Percentiles rank a stretch among this genome's conserved stretches.
phyloP scores from a whole-genome alignment of 306 rosid genomes.

The Malus asiatica region DNA sequence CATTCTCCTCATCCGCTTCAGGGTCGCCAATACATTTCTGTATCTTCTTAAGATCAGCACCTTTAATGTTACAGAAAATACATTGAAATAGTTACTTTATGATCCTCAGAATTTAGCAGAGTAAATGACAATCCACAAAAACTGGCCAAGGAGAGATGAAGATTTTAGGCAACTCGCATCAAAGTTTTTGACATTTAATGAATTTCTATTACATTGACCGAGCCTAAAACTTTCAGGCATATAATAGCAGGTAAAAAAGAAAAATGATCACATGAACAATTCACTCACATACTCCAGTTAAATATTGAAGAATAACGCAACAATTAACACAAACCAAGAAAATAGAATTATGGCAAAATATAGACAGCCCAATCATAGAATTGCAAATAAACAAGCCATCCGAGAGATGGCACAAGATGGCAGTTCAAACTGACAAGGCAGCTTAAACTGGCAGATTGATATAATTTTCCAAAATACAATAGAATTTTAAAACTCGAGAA shows the following conservation, averaged over 20 bases:
- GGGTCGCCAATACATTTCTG: slow-evolving; percentile 76
- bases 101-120: not conserved
- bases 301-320: not conserved
- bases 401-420: not conserved
- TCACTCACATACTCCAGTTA: not conserved
- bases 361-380: not conserved
- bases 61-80: slow-evolving; percentile 29
- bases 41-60: slow-evolving; percentile 62
- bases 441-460: not conserved
- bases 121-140: not conserved
- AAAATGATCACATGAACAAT: not conserved
- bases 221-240: not conserved
- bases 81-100: not conserved
- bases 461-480: not conserved
- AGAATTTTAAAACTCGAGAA: not conserved
- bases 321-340: not conserved
- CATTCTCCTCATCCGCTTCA: slow-evolving; percentile 56
- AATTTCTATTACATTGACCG: not conserved
- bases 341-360: not conserved
- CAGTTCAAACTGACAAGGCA: not conserved
- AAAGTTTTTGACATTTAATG: not conserved
- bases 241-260: not conserved
- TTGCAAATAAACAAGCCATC: not conserved
- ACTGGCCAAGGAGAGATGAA: not conserved
- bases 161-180: not conserved